A percentile compares a stretch with the other conserved stretches of the same genome.
Conservation (phyloP, 1,284 basidiomycete genomes). For the Leccinum fuscescens region DNA sequence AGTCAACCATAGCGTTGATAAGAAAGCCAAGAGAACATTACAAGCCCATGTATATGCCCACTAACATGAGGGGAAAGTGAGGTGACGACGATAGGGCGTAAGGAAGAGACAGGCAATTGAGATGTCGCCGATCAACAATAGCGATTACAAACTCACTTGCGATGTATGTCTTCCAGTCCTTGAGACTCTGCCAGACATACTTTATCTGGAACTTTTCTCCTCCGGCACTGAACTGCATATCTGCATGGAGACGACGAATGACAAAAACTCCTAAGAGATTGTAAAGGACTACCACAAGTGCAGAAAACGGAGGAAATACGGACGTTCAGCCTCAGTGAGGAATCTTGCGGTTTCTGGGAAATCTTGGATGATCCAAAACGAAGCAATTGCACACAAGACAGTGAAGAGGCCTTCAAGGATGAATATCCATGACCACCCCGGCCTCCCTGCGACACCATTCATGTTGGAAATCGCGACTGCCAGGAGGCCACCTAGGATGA, state of each 20-base stretch:
- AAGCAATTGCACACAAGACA: conserved; percentile 46
- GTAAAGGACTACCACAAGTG: background rate
- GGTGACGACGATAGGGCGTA: background rate
- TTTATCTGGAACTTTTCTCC: conserved; percentile 49
- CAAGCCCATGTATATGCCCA: conserved; percentile 50
- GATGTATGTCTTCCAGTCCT: conserved; percentile 54
- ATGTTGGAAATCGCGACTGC: conserved; percentile 68
- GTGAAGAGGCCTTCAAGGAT: conserved; percentile 77
- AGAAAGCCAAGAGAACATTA: conserved; percentile 17
- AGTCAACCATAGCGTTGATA: background rate
- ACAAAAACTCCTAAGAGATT: conserved; percentile 41
- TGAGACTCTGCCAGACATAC: conserved; percentile 46
- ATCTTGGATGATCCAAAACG: conserved; percentile 58
- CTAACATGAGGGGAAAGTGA: conserved; percentile 20
- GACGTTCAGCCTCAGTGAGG: conserved; percentile 49
- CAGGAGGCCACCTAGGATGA: conserved; percentile 51
- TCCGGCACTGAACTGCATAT: conserved; percentile 46
- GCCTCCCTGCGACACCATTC: conserved; percentile 62
- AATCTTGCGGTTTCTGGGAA: conserved; percentile 62
- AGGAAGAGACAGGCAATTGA: background rate
- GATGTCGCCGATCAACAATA: background rate
- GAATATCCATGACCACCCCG: conserved; percentile 60
- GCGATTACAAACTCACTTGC: conserved; percentile 36
- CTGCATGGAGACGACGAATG: conserved; percentile 46
- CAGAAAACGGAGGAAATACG: conserved; percentile 5